A percentile compares a stretch with the other conserved stretches of the same genome.
Conservation (phyloP, 306 rosid species). For the Lablab purpureus region DNA sequence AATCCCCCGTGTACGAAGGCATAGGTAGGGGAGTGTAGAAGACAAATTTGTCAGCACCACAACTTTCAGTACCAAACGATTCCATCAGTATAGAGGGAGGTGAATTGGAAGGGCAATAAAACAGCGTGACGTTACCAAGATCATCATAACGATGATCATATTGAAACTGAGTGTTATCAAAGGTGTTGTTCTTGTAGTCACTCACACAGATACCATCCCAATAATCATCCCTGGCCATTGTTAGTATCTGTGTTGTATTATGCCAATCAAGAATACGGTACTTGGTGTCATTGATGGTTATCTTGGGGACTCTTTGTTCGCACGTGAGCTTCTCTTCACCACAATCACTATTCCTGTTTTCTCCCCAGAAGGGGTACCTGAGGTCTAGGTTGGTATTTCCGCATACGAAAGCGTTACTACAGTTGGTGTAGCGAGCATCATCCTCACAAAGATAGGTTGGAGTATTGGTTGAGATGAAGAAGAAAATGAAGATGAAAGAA, state of each 20-base stretch:
- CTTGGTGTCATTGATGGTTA: neutral
- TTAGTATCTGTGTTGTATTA: neutral
- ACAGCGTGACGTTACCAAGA: neutral
- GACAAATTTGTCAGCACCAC: neutral
- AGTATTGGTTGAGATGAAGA: slow-evolving; percentile 20
- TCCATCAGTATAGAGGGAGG: no score
- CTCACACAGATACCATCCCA: neutral
- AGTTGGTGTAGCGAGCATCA: neutral
- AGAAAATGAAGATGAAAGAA: slow-evolving; percentile 12
- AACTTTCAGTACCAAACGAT: accelerated
- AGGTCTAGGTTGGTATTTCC: neutral
- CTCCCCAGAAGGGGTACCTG: slow-evolving; percentile 53
- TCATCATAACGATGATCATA: neutral
- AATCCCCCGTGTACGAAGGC: accelerated
- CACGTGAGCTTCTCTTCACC: slow-evolving; percentile 35
- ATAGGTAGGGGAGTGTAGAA: accelerated
- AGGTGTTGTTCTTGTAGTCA: neutral
- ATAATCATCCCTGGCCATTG: slow-evolving; percentile 47
- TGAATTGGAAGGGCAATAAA: slow-evolving; percentile 13
- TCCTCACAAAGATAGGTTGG: neutral
- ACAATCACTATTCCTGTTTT: neutral
- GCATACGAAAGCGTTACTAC: slow-evolving; percentile 32
- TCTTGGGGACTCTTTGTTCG: neutral
- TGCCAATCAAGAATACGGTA: slow-evolving; percentile 40
- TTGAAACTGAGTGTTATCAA: slow-evolving; percentile 17